A percentile compares a stretch with the other conserved stretches of the same genome.
Conservation (phyloP, 2,329 filamentous ascomycete species). For the Cladorrhinum sp. region DNA sequence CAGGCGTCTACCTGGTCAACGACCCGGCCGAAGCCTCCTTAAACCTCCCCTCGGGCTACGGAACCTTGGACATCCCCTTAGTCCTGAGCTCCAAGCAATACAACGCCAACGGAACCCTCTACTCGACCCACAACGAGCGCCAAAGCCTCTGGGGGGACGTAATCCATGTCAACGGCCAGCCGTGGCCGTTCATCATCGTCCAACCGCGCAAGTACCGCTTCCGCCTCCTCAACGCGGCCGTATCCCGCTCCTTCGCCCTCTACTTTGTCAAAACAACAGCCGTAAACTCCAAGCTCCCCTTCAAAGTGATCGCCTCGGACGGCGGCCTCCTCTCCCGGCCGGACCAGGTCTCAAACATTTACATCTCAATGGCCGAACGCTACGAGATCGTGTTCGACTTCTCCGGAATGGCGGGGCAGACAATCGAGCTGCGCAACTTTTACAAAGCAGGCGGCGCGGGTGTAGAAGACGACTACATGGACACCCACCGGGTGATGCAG, state of each 20-base stretch:
- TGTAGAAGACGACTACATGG: slow-evolving; percentile 47
- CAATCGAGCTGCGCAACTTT: slow-evolving; percentile 39
- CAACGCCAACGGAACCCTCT: slow-evolving; percentile 47
- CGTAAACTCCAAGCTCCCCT: slow-evolving; percentile 36
- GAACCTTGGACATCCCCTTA: slow-evolving; percentile 52
- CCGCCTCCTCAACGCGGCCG: slow-evolving; percentile 49
- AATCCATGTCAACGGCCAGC: slow-evolving; percentile 57
- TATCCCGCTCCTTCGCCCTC: slow-evolving; percentile 47
- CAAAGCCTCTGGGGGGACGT: slow-evolving; percentile 54
- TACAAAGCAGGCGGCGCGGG: slow-evolving; percentile 35
- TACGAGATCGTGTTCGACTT: slow-evolving; percentile 60
- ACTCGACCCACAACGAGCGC: slow-evolving; percentile 43
- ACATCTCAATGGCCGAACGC: slow-evolving; percentile 52
- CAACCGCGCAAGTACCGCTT: slow-evolving; percentile 60
- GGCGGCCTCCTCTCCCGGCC: slow-evolving; percentile 48
- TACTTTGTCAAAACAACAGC: slow-evolving; percentile 41
- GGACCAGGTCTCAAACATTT: slow-evolving; percentile 33
- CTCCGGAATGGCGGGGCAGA: slow-evolving; percentile 44
- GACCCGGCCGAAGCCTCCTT: slow-evolving; percentile 49
- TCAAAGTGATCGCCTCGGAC: slow-evolving; percentile 54
- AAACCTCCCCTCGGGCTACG: slow-evolving; percentile 46
- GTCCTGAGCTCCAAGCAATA: slow-evolving; percentile 51
- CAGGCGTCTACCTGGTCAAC: slow-evolving; percentile 53
- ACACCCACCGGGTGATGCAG: slow-evolving; percentile 51
- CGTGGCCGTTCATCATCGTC: slow-evolving; percentile 49